A percentile compares a stretch with the other conserved stretches of the same genome.
Evolutionary conservation across 192 early-diverging fungal genomes (phyloP).

Genomic region (Endogone sp.): DNA sequence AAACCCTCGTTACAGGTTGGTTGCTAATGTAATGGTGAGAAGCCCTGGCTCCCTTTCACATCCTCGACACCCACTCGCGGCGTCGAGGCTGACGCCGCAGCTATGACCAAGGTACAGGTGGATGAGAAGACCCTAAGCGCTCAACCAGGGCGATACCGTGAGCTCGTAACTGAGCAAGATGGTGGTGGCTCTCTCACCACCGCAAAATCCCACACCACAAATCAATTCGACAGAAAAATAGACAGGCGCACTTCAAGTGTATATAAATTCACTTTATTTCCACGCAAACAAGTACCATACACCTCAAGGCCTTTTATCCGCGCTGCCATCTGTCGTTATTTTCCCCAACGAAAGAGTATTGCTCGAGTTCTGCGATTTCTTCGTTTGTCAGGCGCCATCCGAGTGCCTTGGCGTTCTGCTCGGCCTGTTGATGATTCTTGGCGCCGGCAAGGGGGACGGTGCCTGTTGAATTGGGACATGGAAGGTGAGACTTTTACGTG

Average conservation of each 20-base stretch:
- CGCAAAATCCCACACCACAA: background rate
- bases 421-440: constrained; percentile 37
- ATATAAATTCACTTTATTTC: too few relatives aligned
- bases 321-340: constrained; percentile 37
- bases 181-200: too few relatives aligned
- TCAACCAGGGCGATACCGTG: too few relatives aligned
- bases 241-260: too few relatives aligned
- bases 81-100: too few relatives aligned
- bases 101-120: too few relatives aligned
- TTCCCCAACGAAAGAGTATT: constrained; percentile 23
- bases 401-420: constrained; percentile 36
- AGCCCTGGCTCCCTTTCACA: too few relatives aligned
- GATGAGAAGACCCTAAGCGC: too few relatives aligned
- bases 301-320: constrained; percentile 22
- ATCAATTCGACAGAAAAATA: background rate
- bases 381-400: constrained; percentile 36
- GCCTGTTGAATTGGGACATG: constrained; percentile 8
- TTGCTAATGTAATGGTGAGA: too few relatives aligned
- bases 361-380: constrained; percentile 38
- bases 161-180: too few relatives aligned
- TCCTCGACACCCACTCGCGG: too few relatives aligned
- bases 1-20: too few relatives aligned
- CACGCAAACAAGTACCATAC: background rate
- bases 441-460: constrained; percentile 44
- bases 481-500: background rate